These are phyloP conservation scores for Firmiana major DNA, from an alignment of 345 rosid genomes.

Conservation along the genomic window DNA sequence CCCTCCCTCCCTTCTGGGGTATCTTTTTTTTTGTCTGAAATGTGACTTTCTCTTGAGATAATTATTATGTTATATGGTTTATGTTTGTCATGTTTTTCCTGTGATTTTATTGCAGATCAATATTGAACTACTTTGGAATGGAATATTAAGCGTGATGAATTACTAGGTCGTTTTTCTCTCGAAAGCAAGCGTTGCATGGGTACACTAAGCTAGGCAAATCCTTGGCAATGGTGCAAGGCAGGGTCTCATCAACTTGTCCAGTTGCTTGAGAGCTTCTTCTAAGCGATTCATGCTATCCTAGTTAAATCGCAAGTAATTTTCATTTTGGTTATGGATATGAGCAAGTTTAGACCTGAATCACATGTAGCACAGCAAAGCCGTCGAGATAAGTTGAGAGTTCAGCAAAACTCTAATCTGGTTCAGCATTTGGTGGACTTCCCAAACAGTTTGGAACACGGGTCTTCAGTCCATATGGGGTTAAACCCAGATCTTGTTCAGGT, in stretches of 20 bases:
- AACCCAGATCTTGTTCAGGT: constrained; percentile 33
- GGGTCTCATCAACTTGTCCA: not conserved
- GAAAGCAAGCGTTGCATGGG: not conserved
- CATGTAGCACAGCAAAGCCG: constrained; percentile 58
- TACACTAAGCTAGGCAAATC: not conserved
- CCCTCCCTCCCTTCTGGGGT: too few species aligned
- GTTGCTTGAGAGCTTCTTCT: not conserved
- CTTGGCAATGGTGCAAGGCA: not conserved
- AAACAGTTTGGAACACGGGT: constrained; percentile 19
- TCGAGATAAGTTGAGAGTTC: constrained; percentile 44
- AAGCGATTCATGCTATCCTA: not conserved
- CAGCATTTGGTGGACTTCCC: constrained; percentile 21
- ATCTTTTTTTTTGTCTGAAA: not conserved
- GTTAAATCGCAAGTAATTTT: not conserved
- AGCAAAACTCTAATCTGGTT: constrained; percentile 14
- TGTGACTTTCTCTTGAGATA: not conserved
- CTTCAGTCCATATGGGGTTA: constrained; percentile 13
- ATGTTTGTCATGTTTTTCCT: not conserved
- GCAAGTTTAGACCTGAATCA: constrained; percentile 32
- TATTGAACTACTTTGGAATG: not conserved
- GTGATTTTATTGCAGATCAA: not conserved
- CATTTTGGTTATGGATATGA: constrained; percentile 27
- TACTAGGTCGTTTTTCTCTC: not conserved
- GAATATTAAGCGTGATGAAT: not conserved
- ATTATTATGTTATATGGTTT: not conserved